These are phyloP conservation scores for Fusarium albosuccineum DNA, from an alignment of 2,329 filamentous ascomycete species.

Conservation along the genomic window DNA sequence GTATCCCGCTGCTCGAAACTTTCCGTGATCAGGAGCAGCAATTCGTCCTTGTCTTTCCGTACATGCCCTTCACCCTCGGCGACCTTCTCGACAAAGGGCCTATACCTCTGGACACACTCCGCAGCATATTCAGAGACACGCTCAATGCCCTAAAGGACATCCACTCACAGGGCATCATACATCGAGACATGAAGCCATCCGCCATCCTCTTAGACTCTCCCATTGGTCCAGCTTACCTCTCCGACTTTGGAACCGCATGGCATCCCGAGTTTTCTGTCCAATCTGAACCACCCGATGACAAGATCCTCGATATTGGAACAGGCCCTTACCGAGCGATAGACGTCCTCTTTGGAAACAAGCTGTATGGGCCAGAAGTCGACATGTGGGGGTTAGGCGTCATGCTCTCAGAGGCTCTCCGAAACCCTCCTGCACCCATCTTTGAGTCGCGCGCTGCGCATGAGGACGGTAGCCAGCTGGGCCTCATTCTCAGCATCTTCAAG, in stretches of 20 bases:
- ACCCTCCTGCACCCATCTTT: slow-evolving; percentile 75
- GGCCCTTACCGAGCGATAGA: slow-evolving; percentile 93
- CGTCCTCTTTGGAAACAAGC: slow-evolving; percentile 84
- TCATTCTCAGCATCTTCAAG: slow-evolving; percentile 94
- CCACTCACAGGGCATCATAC: slow-evolving; percentile 83
- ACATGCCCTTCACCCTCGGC: slow-evolving; percentile 79
- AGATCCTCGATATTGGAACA: slow-evolving; percentile 94
- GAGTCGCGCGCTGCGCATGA: slow-evolving; percentile 79
- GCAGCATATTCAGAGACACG: slow-evolving; percentile 71
- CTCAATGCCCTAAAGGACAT: slow-evolving; percentile 79
- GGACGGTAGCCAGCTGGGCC: slow-evolving; percentile 88
- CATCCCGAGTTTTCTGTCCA: slow-evolving; percentile 68
- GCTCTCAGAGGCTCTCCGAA: slow-evolving; percentile 78
- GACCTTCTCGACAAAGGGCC: slow-evolving; percentile 69
- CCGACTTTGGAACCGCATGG: slow-evolving; percentile 96
- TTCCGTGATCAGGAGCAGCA: slow-evolving; percentile 79
- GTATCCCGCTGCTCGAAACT: slow-evolving; percentile 77
- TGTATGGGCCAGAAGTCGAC: slow-evolving; percentile 81
- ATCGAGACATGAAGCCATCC: slow-evolving; percentile 94
- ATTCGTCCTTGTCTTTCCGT: slow-evolving; percentile 88
- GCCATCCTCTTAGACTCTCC: slow-evolving; percentile 81
- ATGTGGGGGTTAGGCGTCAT: slow-evolving; percentile 92
- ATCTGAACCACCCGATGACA: slow-evolving; percentile 76
- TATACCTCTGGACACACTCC: slow-evolving; percentile 50
- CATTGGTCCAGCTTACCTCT: slow-evolving; percentile 79